Base-by-base conservation (phyloP, 2,329 filamentous ascomycete genomes). In the Colletotrichum echinochloae region DNA sequence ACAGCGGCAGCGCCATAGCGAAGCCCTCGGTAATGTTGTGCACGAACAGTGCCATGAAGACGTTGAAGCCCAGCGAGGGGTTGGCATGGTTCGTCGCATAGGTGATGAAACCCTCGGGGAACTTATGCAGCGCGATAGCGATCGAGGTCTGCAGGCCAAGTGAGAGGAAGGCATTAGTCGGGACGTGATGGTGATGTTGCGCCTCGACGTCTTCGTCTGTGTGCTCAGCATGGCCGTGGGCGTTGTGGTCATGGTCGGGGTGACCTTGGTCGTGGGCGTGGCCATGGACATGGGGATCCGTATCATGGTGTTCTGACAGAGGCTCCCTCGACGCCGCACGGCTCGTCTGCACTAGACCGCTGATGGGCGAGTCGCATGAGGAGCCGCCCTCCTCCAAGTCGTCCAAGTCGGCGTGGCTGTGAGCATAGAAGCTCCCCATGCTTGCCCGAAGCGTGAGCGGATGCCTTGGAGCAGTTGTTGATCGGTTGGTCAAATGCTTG, bases 21-120 rank as follows among this genome's bases (percentile, higher is more conserved):
- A 98, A 98, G 1, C 96, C 96, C 83, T 99, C 96, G 35, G 94
- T 95, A 77, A 99, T 97, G 82, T 98, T 99, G 86, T 99, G 96
- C 70, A 99, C 95, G 78, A 97, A 97, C 9, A 99, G 88, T 0
- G 96, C 95, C 80, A 98, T 89, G 82, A 99, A 99, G 65, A 99
- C 94, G 62, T 93, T 92, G 80, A 97, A 90, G 26, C 96, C 96
- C 0, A 99, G 89, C 0, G 88, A 86, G 0, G 96, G 95, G 79
- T 95, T 98, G 16, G 94, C 95, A 78, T 99, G 96, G 81, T 98
- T 99, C 12, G 96, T 98, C 12, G 96, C 95, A 79, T 97, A 99
- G 1, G 95, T 98, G 75, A 99, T 91, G 79, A 92, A 92, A 28
- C 90, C 90, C 76, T 92, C 96, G 1, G 96, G 96, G 44, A 98